phyloP scores from a whole-genome alignment of 2,329 filamentous ascomycete species.

The Nothopassalora personata region DNA sequence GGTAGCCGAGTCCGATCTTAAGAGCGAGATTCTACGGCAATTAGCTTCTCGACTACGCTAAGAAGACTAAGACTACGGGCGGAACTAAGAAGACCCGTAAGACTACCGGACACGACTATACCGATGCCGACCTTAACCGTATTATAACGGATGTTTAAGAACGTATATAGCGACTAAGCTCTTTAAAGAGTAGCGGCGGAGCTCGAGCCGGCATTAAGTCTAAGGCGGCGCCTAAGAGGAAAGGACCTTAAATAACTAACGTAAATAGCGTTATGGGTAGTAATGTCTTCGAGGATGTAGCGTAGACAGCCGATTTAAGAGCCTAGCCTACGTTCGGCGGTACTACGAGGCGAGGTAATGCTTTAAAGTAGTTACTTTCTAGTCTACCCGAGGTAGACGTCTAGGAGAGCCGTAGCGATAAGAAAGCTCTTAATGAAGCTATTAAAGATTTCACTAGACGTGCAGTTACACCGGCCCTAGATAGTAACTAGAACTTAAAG shows the following conservation, averaged over 20 bases:
- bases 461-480: constrained; percentile 28
- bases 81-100: constrained; percentile 3
- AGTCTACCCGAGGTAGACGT: constrained; percentile 35
- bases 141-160: background rate
- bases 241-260: constrained; percentile 14
- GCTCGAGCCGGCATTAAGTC: constrained; percentile 1
- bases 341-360: constrained; percentile 22
- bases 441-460: constrained; percentile 39
- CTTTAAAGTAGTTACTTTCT: constrained; percentile 38
- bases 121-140: background rate
- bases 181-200: background rate
- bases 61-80: background rate
- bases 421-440: constrained; percentile 34
- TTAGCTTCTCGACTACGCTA: background rate
- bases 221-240: constrained; percentile 5
- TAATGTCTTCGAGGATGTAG: constrained; percentile 24
- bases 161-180: background rate
- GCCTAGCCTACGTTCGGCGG: constrained; percentile 20
- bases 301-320: constrained; percentile 10
- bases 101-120: background rate
- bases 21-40: background rate
- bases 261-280: constrained; percentile 13
- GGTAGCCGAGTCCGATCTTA: background rate
- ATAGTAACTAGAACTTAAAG: constrained; percentile 40
- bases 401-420: constrained; percentile 34